Evolutionary conservation across 1,284 basidiomycete genomes (phyloP).

Genomic region (Sporisorium sorghi): DNA sequence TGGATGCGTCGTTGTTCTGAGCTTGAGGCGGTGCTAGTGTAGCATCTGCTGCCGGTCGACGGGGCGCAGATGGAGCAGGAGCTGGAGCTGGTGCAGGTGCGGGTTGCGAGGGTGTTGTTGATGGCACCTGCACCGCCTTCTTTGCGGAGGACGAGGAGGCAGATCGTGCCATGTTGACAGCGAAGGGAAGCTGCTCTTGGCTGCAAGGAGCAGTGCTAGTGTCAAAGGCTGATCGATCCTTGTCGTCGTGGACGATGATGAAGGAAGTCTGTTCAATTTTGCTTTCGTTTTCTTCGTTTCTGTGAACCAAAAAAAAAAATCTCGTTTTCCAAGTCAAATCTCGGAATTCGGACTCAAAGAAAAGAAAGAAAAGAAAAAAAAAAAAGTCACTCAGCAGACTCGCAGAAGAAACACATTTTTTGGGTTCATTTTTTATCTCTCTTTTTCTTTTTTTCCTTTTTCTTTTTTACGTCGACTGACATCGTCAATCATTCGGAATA

Average conservation of each 20-base stretch:
- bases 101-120: constrained; percentile 15
- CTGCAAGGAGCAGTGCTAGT: not conserved
- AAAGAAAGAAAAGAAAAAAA: too few species aligned
- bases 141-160: constrained; percentile 28
- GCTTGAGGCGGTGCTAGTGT: constrained; percentile 8
- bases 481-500: too few species aligned
- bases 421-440: constrained; percentile 3
- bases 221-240: not conserved
- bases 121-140: constrained; percentile 18
- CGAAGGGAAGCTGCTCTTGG: too few species aligned
- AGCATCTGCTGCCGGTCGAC: constrained; percentile 5
- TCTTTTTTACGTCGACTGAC: not conserved
- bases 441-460: not conserved
- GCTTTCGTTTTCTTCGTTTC: constrained; percentile 2
- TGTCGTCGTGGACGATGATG: constrained; percentile 6
- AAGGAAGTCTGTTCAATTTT: not conserved
- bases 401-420: not conserved
- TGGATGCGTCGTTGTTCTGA: constrained; percentile 10
- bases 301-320: constrained; percentile 27
- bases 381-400: not conserved
- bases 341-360: constrained; percentile 20
- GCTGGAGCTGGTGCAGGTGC: not conserved
- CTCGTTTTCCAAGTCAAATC: constrained; percentile 14
- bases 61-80: constrained; percentile 12
- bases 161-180: constrained; percentile 23